Evolutionary conservation across 1,139 yeast genomes (phyloP).

Genomic region (Candida neerlandica): DNA sequence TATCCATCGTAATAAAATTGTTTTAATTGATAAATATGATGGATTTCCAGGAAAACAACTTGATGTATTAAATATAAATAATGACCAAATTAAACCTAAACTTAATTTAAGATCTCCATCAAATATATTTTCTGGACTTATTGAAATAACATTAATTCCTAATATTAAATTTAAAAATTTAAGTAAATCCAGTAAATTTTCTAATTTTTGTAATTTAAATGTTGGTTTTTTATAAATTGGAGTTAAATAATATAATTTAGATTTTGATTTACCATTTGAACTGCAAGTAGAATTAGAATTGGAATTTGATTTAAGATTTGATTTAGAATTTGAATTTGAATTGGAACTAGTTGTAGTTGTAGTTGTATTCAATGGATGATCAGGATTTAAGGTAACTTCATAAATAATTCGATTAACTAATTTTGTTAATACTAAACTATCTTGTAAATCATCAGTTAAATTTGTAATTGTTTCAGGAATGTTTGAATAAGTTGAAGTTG

Average conservation of each 20-base stretch:
- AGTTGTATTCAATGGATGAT: slow-evolving; percentile 20
- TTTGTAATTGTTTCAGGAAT: slow-evolving; percentile 8
- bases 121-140: slow-evolving; percentile 69
- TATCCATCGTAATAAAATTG: slow-evolving; percentile 39
- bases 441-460: slow-evolving; percentile 30
- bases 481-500: slow-evolving; percentile 9
- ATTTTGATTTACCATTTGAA: no score
- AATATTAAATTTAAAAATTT: slow-evolving; percentile 56
- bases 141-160: slow-evolving; percentile 48
- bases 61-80: slow-evolving; percentile 54
- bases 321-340: no score
- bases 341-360: no score
- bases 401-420: slow-evolving; percentile 36
- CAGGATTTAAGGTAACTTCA: slow-evolving; percentile 18
- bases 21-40: slow-evolving; percentile 35
- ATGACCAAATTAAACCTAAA: slow-evolving; percentile 68
- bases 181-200: slow-evolving; percentile 59
- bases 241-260: slow-evolving; percentile 28
- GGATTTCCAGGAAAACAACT: slow-evolving; percentile 33
- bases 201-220: slow-evolving; percentile 61
- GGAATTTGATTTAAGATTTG: no score
- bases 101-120: slow-evolving; percentile 66
- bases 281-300: no score
- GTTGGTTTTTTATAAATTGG: slow-evolving; percentile 51
- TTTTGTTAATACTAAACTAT: slow-evolving; percentile 42